Base-by-base conservation (phyloP, 306 rosid species). In the Chamaecrista fasciculata region DNA sequence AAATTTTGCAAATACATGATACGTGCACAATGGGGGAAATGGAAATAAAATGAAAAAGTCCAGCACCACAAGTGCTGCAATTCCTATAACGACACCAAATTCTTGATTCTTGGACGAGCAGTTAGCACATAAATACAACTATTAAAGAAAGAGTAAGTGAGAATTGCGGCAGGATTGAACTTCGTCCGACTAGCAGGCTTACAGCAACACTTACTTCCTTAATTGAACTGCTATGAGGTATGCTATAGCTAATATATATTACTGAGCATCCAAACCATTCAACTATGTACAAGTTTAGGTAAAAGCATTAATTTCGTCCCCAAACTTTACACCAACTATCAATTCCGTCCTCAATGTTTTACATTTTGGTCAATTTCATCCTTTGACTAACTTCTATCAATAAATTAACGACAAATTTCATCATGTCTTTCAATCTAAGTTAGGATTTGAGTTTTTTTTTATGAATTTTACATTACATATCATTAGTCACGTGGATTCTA, bases 241-340 rank as follows among this genome's bases (percentile, higher is more conserved):
- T 55, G 21, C 37, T 28, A 28, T 15, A 70, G 56, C 44, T 29
- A 74, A 74, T 20, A 42, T 33, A 19, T 60, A 44, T 60, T 18
- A 44, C 19, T 47, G 39, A 42, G 14, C 24, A 24, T n/a, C 15
- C 10, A 46, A 40, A 64, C 19, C 21, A 18, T 19, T 37, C 63
- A 14, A 49, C 25, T 1, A 20, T 26, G 23, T n/a, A n/a, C n/a
- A n/a, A n/a, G n/a, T n/a, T n/a, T n/a, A n/a, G n/a, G n/a, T n/a
- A n/a, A n/a, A n/a, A n/a, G n/a, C n/a, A n/a, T n/a, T n/a, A n/a
- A n/a, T n/a, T n/a, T n/a, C n/a, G n/a, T n/a, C n/a, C n/a, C n/a
- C n/a, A n/a, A n/a, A n/a, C n/a, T n/a, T n/a, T n/a, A n/a, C n/a
- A n/a, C n/a, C n/a, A n/a, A n/a, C n/a, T n/a, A n/a, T n/a, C n/a